These are phyloP conservation scores for Penicillium sp. DNA, from an alignment of 2,329 filamentous ascomycete species.

Conservation along the genomic window DNA sequence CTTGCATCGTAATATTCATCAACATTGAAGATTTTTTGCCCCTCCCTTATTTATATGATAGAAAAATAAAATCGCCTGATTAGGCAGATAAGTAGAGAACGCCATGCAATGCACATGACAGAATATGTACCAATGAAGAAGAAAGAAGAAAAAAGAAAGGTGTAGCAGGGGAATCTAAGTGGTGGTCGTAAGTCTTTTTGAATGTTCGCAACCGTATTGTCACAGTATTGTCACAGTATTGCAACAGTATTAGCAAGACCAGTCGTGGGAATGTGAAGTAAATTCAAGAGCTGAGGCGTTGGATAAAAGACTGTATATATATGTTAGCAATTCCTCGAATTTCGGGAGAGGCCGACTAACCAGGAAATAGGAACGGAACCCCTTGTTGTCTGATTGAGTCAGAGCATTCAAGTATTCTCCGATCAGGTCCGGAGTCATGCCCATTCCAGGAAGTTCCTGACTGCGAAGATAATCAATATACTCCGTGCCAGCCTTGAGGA, in stretches of 20 bases:
- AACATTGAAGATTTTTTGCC: neutral
- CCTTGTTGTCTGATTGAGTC: constrained; percentile 41
- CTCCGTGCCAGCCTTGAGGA: constrained; percentile 78
- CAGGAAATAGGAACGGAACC: constrained; percentile 48
- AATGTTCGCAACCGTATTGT: neutral
- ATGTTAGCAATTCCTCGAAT: constrained; percentile 11
- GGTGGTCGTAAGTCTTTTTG: neutral
- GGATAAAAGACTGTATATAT: constrained; percentile 36
- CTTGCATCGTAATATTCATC: neutral
- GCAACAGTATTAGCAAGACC: neutral
- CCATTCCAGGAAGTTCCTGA: constrained; percentile 45
- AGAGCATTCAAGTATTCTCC: constrained; percentile 46
- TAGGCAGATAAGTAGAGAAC: constrained; percentile 1
- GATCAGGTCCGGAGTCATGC: constrained; percentile 44
- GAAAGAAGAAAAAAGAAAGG: constrained; percentile 14
- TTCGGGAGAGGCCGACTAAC: constrained; percentile 23
- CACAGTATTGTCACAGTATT: too few relatives aligned
- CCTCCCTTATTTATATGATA: neutral
- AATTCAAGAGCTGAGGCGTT: constrained; percentile 42
- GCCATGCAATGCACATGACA: constrained; percentile 21
- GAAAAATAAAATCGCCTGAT: neutral
- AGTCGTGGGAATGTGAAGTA: neutral
- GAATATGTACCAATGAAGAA: constrained; percentile 19
- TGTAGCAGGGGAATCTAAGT: constrained; percentile 16
- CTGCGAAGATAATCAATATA: constrained; percentile 59